Evolutionary conservation across 192 early-diverging fungal species (phyloP).

Genomic region (Ramicandelaber brevisporus): DNA sequence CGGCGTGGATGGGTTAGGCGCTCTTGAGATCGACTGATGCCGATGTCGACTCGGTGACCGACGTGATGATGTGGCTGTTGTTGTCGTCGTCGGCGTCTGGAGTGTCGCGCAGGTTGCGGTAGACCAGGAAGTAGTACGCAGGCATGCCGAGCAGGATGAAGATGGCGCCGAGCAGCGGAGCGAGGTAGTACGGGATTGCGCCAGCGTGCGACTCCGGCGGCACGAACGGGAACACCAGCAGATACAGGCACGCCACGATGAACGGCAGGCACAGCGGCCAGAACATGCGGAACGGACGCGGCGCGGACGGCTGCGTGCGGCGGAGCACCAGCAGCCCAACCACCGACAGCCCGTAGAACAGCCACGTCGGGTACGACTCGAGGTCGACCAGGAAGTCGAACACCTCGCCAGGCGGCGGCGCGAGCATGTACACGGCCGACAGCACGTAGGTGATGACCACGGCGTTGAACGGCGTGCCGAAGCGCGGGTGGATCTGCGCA

Average conservation of each 20-base stretch:
- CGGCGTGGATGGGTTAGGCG: too few species aligned
- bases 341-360: slow-evolving; percentile 26
- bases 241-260: slow-evolving; percentile 19
- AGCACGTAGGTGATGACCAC: slow-evolving; percentile 16
- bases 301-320: slow-evolving; percentile 10
- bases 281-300: slow-evolving; percentile 20
- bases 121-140: slow-evolving; percentile 23
- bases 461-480: slow-evolving; percentile 16
- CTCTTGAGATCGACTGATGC: too few species aligned
- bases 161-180: slow-evolving; percentile 16
- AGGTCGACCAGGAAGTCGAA: slow-evolving; percentile 33
- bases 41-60: too few species aligned
- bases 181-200: slow-evolving; percentile 16
- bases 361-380: slow-evolving; percentile 28
- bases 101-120: too few species aligned
- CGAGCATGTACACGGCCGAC: slow-evolving; percentile 20
- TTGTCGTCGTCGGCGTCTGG: too few species aligned
- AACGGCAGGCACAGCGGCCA: slow-evolving; percentile 19
- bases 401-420: slow-evolving; percentile 26
- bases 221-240: slow-evolving; percentile 25
- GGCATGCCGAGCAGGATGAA: slow-evolving; percentile 10
- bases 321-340: slow-evolving; percentile 23
- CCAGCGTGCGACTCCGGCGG: slow-evolving; percentile 13
- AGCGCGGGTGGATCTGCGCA: slow-evolving; percentile 14
- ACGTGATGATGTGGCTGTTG: too few species aligned